Evolutionary conservation across 1,284 basidiomycete species (phyloP), one percentile per base, ranked within the genome.

Genomic region (Marasmius fiardii): DNA sequence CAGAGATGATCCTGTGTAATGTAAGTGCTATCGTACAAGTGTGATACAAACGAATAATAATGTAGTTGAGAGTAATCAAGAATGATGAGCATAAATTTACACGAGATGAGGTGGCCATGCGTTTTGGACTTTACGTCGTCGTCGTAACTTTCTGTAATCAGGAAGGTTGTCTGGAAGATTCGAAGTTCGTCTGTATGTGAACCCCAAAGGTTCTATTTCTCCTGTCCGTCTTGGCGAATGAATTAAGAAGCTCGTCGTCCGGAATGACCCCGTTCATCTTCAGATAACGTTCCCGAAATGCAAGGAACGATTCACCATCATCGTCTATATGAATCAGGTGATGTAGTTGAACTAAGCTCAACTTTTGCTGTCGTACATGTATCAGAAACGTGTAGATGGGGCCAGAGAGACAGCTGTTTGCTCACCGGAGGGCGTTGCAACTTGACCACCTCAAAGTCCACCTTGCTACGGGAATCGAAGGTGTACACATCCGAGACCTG

Each of bases 401-500:
- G 2, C 14, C 12, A 24, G 16, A 23, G 44, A 24, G 20, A 8
- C 7, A 24, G 8, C 16, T 20, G 18, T 20, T 41, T 18, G 28
- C 47, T 18, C 47, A 49, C 47, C 10, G n/a, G n/a, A 4, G 26
- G 26, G 28, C 26, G 47, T 16, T 49, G 23, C 26, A 31, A 33
- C 24, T 18, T 49, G n/a, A 49, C 47, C 11, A 26, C 47, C 28
- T 31, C 26, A 31, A 31, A 49, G 18, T 49, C 47, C 12, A 33
- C 18, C 16, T 49, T 31, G 16, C 26, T 31, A 18, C 31, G 47
- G 18, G 24, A 49, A 31, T 49, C 47, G 26, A 49, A 49, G 12
- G 47, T 49, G 47, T 49, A 49, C 8, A 33, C 47, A 33, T 49
- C 47, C 31, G 47, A 49, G 14, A 24, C 47, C 28, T 31, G 47